Conservation (phyloP, 2,329 filamentous ascomycete species). For the Aspergillus pseudoglaucus region DNA sequence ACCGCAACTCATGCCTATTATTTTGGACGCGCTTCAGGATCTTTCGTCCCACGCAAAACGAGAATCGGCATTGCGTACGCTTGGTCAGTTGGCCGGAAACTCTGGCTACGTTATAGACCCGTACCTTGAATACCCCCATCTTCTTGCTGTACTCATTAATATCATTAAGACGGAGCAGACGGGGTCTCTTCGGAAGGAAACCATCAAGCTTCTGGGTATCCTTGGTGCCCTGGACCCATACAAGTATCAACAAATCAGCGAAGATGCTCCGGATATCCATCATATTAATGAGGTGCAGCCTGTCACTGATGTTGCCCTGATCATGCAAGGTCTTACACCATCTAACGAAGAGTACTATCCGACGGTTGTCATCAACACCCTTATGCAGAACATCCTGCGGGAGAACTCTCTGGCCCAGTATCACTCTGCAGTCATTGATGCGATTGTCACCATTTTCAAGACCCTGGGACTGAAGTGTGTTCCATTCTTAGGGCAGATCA, state of each 20-base stretch:
- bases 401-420: conserved; percentile 85
- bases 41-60: conserved; percentile 84
- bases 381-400: conserved; percentile 78
- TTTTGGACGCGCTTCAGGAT: conserved; percentile 89
- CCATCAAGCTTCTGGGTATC: conserved; percentile 93
- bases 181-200: conserved; percentile 79
- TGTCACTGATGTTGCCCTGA: conserved; percentile 88
- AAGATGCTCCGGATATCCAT: conserved; percentile 77
- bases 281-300: conserved; percentile 59
- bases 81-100: conserved; percentile 90
- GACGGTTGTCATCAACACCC: conserved; percentile 92
- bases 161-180: conserved; percentile 92
- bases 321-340: conserved; percentile 94
- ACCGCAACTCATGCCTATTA: conserved; percentile 85
- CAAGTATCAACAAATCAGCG: conserved; percentile 87
- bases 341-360: conserved; percentile 98
- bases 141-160: conserved; percentile 84
- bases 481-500: conserved; percentile 85
- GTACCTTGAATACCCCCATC: conserved; percentile 88
- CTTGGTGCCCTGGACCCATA: conserved; percentile 93
- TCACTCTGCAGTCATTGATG: conserved; percentile 90
- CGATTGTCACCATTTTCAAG: conserved; percentile 97
- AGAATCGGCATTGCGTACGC: conserved; percentile 80
- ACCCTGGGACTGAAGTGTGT: conserved; percentile 95
- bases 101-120: conserved; percentile 96